Evolutionary conservation across 75 land plant species (phyloP).

Genomic region (Azolla pinnata): DNA sequence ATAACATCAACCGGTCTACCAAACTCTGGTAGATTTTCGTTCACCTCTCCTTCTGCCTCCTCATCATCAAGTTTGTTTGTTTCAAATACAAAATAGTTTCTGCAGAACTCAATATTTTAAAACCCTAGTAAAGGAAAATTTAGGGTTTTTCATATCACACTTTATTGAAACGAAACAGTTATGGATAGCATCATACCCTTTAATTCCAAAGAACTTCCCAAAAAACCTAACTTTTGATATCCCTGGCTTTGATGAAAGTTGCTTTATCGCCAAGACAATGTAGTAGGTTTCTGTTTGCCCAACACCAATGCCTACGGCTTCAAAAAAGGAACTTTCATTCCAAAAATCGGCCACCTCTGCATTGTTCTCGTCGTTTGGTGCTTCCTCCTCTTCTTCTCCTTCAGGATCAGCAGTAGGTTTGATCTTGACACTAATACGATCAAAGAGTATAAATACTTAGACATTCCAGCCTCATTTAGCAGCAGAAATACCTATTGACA

Average conservation of each 20-base stretch:
- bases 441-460: too few species aligned
- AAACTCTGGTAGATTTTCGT: constrained; percentile 13
- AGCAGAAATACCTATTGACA: too few species aligned
- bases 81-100: constrained; percentile 35
- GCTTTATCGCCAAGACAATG: constrained; percentile 21
- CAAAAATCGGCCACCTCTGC: constrained; percentile 25
- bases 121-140: too few species aligned
- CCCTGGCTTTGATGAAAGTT: constrained; percentile 18
- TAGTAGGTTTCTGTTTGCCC: constrained; percentile 26
- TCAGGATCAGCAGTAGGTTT: constrained; percentile 17
- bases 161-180: too few species aligned
- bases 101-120: constrained; percentile 6
- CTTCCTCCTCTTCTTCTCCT: constrained; percentile 17
- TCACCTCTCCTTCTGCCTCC: constrained; percentile 14
- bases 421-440: too few species aligned
- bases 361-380: constrained; percentile 3
- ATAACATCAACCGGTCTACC: constrained; percentile 25
- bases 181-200: too few species aligned
- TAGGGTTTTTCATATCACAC: too few species aligned
- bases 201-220: constrained; percentile 32
- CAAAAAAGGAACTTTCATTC: constrained; percentile 27
- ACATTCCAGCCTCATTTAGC: too few species aligned
- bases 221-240: constrained; percentile 29
- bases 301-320: constrained; percentile 28
- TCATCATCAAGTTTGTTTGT: constrained; percentile 12